Evolutionary conservation across 225 moss, liverwort and hornwort genomes (phyloP), one percentile per base, ranked within the genome.

Genomic region (Sphagnum tenellum): DNA sequence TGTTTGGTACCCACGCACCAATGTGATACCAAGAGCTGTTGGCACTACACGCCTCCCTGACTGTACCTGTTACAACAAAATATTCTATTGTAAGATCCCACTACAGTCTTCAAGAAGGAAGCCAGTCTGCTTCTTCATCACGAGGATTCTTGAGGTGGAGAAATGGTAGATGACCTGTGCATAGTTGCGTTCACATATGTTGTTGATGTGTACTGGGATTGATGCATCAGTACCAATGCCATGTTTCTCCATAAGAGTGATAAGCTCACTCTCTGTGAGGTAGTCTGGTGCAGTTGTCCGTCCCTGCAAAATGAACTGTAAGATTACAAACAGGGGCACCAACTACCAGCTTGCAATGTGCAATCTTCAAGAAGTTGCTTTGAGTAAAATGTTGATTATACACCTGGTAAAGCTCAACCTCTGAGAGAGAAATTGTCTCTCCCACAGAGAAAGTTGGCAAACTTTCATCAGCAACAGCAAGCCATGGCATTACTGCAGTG

Each of bases 141-240:
- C 1, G 29, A 29, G 29, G 29, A 29, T 29, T 29, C 29, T 29
- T 29, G 29, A 53, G 2, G 9, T 44, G 7, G 13, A 49, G 29
- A 58, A 54, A 45, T 54, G 29, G 47, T 12, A 56, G 54, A 46
- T 76, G 70, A 96, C 92, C 96, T 96, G 96, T 66, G 96, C 96
- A 82, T 90, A 96, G 67, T 96, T 96, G 5, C 96, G 90, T 71
- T 96, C 96, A 56, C 96, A 96, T 48, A 96, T 96, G 68, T 96
- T 96, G 75, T 96, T 96, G 75, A 96, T 96, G 74, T 96, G 96
- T 46, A 92, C 92, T 60, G 96, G 88, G 59, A 96, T 96, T 45
- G 96, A 96, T 4, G 96, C 96, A 81, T 96, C 96, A 29, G 96
- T 96, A 73, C 96, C 96, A 70, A 96, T 96, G 53, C 92, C 96